Conservation (phyloP, 331 rosid genomes). For the Malus hybrid region DNA sequence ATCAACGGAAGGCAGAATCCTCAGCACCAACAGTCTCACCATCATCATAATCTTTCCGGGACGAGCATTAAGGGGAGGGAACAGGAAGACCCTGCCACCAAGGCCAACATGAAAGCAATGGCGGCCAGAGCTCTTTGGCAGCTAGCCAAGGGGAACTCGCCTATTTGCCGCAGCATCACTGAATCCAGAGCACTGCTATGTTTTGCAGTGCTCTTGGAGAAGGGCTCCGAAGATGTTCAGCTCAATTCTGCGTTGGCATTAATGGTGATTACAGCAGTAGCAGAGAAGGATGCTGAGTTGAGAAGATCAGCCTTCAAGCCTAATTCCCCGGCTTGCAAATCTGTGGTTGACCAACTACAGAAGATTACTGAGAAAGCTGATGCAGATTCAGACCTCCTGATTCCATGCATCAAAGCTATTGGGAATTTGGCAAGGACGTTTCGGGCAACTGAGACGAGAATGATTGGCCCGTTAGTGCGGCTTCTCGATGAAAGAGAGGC, state of each 20-base stretch:
- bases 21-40: conserved; percentile 28
- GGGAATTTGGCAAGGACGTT: conserved; percentile 85
- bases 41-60: conserved; percentile 36
- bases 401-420: conserved; percentile 61
- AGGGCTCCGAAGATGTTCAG: conserved; percentile 58
- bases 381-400: conserved; percentile 45
- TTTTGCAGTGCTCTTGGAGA: conserved; percentile 70
- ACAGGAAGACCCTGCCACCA: conserved; percentile 50
- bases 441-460: conserved; percentile 64
- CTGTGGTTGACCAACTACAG: conserved; percentile 65
- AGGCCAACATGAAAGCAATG: conserved; percentile 71
- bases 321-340: conserved; percentile 78
- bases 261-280: conserved; percentile 72
- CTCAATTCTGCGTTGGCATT: conserved; percentile 76
- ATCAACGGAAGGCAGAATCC: conserved; percentile 32
- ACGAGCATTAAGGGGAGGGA: conserved; percentile 58
- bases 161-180: conserved; percentile 67
- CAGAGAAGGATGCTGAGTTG: conserved; percentile 69
- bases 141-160: conserved; percentile 50
- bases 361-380: conserved; percentile 55
- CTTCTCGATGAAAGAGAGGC: conserved; percentile 75
- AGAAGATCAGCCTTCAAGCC: conserved; percentile 84
- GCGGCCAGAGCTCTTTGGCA: conserved; percentile 70
- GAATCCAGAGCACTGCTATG: conserved; percentile 76
- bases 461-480: conserved; percentile 62